Conservation (phyloP, 2,329 filamentous ascomycete genomes). For the Drechslerella coelobrocha region DNA sequence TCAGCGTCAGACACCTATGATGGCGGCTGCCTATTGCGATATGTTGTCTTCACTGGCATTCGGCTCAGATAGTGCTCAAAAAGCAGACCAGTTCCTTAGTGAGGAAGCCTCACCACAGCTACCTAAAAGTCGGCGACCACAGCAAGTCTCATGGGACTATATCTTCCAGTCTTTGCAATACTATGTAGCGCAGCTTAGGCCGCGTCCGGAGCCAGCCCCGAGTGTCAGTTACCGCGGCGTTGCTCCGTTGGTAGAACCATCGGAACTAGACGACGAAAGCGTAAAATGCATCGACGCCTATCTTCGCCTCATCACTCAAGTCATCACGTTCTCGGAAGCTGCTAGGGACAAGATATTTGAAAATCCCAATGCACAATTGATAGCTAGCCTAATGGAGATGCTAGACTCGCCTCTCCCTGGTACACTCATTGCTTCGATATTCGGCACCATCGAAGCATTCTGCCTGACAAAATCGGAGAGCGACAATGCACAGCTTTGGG, state of each 20-base stretch:
- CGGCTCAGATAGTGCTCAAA: conserved; percentile 79
- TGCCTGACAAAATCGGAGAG: conserved; percentile 74
- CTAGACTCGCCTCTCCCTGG: conserved; percentile 68
- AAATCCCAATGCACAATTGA: conserved; percentile 70
- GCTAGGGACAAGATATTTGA: conserved; percentile 77
- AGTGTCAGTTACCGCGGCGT: conserved; percentile 58
- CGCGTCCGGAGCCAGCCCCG: conserved; percentile 51
- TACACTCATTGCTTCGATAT: conserved; percentile 62
- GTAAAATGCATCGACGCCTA: conserved; percentile 97
- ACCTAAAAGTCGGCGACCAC: conserved; percentile 79
- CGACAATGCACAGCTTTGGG: conserved; percentile 79
- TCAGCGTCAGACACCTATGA: conserved; percentile 88
- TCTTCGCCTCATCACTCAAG: conserved; percentile 81
- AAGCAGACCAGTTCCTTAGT: conserved; percentile 85
- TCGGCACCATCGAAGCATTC: conserved; percentile 76
- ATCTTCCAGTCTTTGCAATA: conserved; percentile 84
- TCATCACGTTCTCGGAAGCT: conserved; percentile 74
- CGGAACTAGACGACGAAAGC: conserved; percentile 86
- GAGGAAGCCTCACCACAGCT: conserved; percentile 79
- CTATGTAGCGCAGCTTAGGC: conserved; percentile 54
- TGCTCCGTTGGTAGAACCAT: conserved; percentile 55
- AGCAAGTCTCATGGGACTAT: conserved; percentile 88
- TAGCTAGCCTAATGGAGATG: conserved; percentile 77
- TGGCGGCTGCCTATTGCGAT: conserved; percentile 95
- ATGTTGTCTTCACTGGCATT: conserved; percentile 89